Percentiles rank a stretch among this genome's conserved stretches.
phyloP scores from a whole-genome alignment of 2,329 filamentous ascomycete genomes.

The Colletotrichum lupini region DNA sequence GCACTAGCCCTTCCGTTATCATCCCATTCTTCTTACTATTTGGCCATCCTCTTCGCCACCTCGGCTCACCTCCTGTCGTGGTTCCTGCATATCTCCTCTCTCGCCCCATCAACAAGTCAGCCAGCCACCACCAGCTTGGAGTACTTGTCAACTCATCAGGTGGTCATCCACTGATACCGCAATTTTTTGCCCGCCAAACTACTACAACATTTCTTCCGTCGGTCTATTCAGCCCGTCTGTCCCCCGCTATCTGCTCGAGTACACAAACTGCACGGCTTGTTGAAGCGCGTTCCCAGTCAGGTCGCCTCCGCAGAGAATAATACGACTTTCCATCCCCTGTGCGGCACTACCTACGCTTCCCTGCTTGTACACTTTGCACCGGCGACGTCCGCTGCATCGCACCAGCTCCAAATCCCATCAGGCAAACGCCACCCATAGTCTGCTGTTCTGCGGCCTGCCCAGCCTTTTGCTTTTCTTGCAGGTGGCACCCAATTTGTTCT shows the following conservation, averaged over 20 bases:
- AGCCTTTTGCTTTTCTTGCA: slow-evolving; percentile 3
- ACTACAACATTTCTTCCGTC: background rate
- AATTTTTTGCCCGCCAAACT: background rate
- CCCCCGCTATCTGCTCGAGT: background rate
- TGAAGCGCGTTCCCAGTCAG: background rate
- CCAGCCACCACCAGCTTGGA: background rate
- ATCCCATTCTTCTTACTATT: background rate
- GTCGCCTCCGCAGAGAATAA: background rate
- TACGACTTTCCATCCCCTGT: slow-evolving; percentile 1
- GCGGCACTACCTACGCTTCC: background rate
- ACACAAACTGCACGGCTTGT: background rate
- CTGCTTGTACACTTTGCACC: background rate
- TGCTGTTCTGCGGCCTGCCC: slow-evolving; percentile 13
- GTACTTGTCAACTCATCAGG: background rate
- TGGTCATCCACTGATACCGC: slow-evolving; percentile 19
- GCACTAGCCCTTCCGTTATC: background rate
- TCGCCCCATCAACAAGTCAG: background rate
- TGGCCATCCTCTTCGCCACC: background rate
- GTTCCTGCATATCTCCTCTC: background rate
- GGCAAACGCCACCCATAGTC: slow-evolving; percentile 13
- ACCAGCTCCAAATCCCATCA: slow-evolving; percentile 2
- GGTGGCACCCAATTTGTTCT: background rate
- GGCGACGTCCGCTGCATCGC: slow-evolving; percentile 16
- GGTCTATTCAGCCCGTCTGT: background rate
- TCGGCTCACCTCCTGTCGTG: background rate